These are phyloP conservation scores for Pseudocercospora macadamiae DNA, from an alignment of 2,329 filamentous ascomycete species.

Conservation along the genomic window DNA sequence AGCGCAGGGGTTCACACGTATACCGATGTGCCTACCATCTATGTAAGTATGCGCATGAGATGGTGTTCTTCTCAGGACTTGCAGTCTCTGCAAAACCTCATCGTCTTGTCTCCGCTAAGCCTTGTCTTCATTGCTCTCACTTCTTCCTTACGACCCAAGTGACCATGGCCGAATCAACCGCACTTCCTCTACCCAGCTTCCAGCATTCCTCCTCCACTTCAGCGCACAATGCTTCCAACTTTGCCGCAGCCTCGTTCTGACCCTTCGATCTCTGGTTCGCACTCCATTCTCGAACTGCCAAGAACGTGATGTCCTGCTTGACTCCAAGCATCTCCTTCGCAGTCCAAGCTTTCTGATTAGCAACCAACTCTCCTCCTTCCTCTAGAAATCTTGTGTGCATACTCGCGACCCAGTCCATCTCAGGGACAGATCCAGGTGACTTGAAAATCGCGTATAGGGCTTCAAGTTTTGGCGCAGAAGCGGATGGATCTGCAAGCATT, in stretches of 20 bases:
- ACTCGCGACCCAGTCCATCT: slow-evolving; percentile 12
- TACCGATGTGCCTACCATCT: too few relatives aligned
- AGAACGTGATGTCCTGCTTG: slow-evolving; percentile 26
- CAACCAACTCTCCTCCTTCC: slow-evolving; percentile 17
- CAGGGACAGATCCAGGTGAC: not conserved
- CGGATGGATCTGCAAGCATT: slow-evolving; percentile 9
- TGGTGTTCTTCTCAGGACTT: too few relatives aligned
- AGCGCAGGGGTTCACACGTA: too few relatives aligned
- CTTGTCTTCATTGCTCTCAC: too few relatives aligned
- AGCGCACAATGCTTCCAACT: slow-evolving; percentile 16
- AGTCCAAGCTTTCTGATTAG: slow-evolving; percentile 19
- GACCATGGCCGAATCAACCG: slow-evolving; percentile 23
- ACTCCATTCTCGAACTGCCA: slow-evolving; percentile 22
- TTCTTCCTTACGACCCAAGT: slow-evolving; percentile 27
- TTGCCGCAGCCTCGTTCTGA: not conserved
- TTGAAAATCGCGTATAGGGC: not conserved
- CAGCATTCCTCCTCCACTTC: slow-evolving; percentile 24
- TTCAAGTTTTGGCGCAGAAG: slow-evolving; percentile 10
- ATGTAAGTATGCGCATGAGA: too few relatives aligned
- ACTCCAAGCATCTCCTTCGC: slow-evolving; percentile 11
- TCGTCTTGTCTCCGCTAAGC: too few relatives aligned
- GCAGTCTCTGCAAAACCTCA: too few relatives aligned
- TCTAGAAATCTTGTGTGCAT: slow-evolving; percentile 14
- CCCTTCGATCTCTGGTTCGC: slow-evolving; percentile 19
- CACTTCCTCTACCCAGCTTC: slow-evolving; percentile 12